These are phyloP conservation scores for Melastoma malabathricum DNA, from an alignment of 345 rosid species.

Conservation along the genomic window DNA sequence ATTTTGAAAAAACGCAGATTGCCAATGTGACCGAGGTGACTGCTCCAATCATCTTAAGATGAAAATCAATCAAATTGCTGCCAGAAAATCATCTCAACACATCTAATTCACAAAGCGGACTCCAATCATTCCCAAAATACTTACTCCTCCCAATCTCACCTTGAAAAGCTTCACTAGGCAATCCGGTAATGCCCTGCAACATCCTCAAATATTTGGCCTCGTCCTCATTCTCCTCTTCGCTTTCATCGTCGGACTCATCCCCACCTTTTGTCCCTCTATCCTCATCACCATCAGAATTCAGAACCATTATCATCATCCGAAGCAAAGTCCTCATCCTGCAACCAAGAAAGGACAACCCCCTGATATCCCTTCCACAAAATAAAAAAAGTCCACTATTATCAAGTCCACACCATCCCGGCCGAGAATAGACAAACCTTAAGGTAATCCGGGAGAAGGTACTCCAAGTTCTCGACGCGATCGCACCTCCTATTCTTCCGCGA, in stretches of 20 bases:
- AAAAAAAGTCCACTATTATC: neutral
- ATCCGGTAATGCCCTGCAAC: conserved; percentile 74
- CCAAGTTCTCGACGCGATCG: conserved; percentile 56
- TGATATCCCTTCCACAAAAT: neutral
- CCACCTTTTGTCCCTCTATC: conserved; percentile 7
- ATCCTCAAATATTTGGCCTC: conserved; percentile 56
- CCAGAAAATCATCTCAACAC: too few species aligned
- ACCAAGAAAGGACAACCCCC: neutral
- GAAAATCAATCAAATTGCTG: too few species aligned
- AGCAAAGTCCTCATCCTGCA: conserved; percentile 63
- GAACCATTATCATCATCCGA: conserved; percentile 34
- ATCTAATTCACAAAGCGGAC: too few species aligned
- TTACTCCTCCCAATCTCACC: conserved; percentile 22
- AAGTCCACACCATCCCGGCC: neutral
- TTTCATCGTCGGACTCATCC: conserved; percentile 12
- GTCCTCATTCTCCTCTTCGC: conserved; percentile 28
- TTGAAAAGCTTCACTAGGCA: conserved; percentile 66
- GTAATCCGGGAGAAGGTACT: conserved; percentile 55
- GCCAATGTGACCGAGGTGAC: too few species aligned
- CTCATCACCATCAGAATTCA: conserved; percentile 11
- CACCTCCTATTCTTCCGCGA: conserved; percentile 63
- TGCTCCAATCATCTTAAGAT: too few species aligned
- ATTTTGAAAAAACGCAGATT: too few species aligned
- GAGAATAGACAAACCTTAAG: conserved; percentile 30
- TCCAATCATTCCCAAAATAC: too few species aligned